Evolutionary conservation across 2,329 filamentous ascomycete species (phyloP).

Genomic region (Clonostachys solani): DNA sequence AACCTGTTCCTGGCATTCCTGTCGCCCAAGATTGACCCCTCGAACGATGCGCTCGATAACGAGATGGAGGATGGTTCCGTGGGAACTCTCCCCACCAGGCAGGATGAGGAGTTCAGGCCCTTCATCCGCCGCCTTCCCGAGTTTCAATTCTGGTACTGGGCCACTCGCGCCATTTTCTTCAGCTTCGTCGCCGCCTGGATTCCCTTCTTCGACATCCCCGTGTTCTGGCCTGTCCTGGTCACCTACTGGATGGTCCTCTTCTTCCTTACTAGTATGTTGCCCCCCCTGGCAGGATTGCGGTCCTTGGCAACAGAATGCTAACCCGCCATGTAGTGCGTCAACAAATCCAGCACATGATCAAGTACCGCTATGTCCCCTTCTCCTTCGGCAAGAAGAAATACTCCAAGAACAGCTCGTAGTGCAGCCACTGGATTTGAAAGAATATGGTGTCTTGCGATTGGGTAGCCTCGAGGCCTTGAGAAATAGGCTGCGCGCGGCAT

Average conservation of each 20-base stretch:
- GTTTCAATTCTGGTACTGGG: constrained; percentile 99
- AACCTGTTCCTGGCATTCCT: constrained; percentile 99
- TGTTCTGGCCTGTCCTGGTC: constrained; percentile 98
- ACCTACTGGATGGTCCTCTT: constrained; percentile 99
- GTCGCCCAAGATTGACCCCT: constrained; percentile 97
- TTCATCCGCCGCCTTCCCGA: constrained; percentile 95
- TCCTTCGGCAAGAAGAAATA: constrained; percentile 86
- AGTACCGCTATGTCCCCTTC: constrained; percentile 97
- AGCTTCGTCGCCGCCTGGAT: constrained; percentile 90
- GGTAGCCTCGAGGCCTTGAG: too few species aligned
- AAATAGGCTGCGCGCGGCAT: too few species aligned
- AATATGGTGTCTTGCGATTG: too few species aligned
- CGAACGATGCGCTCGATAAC: constrained; percentile 83
- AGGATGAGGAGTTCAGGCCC: constrained; percentile 95
- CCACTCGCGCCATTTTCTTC: constrained; percentile 80
- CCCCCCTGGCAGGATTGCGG: not conserved
- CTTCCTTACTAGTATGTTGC: constrained; percentile 79
- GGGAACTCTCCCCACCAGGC: constrained; percentile 82
- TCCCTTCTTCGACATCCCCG: constrained; percentile 89
- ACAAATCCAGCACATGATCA: constrained; percentile 99
- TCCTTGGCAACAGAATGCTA: not conserved
- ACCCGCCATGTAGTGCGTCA: constrained; percentile 70
- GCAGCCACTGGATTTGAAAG: too few species aligned
- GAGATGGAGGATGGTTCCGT: constrained; percentile 92
- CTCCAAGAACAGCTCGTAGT: constrained; percentile 53